Evolutionary conservation across 2,329 filamentous ascomycete species (phyloP), one percentile per base, ranked within the genome.

Genomic region (Aureobasidium sp.): DNA sequence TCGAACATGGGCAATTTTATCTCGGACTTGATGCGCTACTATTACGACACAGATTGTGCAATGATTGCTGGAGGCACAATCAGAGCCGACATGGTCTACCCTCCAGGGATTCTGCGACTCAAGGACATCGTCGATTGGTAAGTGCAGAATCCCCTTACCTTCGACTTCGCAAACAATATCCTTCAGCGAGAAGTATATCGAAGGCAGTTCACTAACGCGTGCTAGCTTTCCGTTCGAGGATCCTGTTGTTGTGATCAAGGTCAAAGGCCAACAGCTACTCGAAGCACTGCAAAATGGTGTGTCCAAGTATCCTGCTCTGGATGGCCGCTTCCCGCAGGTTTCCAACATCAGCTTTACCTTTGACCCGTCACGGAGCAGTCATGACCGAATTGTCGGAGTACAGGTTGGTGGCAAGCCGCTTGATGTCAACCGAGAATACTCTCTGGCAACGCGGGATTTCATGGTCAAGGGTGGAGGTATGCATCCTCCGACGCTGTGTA

Each of bases 1-100:
- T 91, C 88, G 60, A 97, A 96, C 69, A 77, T 95, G 15, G 91
- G 89, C 1, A 96, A 96, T 74, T 95, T 95, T 72, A 88, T 96
- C 3, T 94, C 89, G 74, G 91, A 97, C 71, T 81, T 97, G 29
- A 96, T 96, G 90, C 83, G 90, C 8, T 85, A 85, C 64, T 88
- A 95, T 70, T 91, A 96, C 71, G 76, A 80, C 5, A 86, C 89
- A 0, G 92, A 96, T 67, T 95, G 90, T 70, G 84, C 86, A 34
- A 80, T 96, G 65, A 94, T 96, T 86, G 90, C 89, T 0, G 83
- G 88, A 0, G 91, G 91, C 0, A 96, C 91, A 0, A 90, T 96
- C 59, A 84, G 91, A 15, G 91, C 91, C 1, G 91, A 96, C 69
- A 90, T 94, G 72, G 86, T 96, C 36, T 96, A 96, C 68, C 86